Conservation (phyloP, 148 eudicot species). For the Nepenthes mirabilis region DNA sequence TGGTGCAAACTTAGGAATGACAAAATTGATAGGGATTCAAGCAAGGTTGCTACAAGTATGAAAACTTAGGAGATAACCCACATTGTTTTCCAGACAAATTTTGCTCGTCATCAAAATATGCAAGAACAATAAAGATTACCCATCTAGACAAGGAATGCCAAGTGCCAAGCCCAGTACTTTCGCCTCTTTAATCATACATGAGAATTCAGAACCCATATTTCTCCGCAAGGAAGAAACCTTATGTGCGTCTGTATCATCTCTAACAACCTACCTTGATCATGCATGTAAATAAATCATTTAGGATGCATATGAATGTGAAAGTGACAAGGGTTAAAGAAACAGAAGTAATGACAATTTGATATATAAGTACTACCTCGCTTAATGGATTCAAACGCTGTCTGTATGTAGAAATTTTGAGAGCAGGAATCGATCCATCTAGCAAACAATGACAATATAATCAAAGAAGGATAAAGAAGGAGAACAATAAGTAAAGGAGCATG, state of each 20-base stretch:
- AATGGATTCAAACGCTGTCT: slow-evolving; percentile 58
- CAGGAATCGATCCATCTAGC: slow-evolving; percentile 90
- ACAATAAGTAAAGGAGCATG: not conserved
- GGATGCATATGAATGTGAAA: not conserved
- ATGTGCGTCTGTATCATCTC: slow-evolving; percentile 31
- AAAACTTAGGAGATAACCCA: no score
- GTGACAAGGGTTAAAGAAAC: slow-evolving; percentile 3
- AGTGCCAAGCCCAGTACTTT: slow-evolving; percentile 58
- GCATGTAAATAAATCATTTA: slow-evolving; percentile 1
- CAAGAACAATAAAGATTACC: slow-evolving; percentile 28
- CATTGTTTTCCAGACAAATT: no score
- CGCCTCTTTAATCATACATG: slow-evolving; percentile 84
- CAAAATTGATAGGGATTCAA: no score
- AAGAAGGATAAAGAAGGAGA: not conserved
- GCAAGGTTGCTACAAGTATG: no score
- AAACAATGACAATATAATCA: not conserved
- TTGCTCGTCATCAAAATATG: not conserved
- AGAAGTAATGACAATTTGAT: not conserved
- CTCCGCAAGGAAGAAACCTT: slow-evolving; percentile 45
- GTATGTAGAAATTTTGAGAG: slow-evolving; percentile 71
- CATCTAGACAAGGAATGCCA: slow-evolving; percentile 86
- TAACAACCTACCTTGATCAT: slow-evolving; percentile 36
- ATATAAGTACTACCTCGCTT: slow-evolving; percentile 32
- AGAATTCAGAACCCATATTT: slow-evolving; percentile 90
- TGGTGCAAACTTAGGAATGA: no score